These are phyloP conservation scores for Aureobasidium mangrovei DNA, from an alignment of 2,329 filamentous ascomycete species.

Conservation along the genomic window DNA sequence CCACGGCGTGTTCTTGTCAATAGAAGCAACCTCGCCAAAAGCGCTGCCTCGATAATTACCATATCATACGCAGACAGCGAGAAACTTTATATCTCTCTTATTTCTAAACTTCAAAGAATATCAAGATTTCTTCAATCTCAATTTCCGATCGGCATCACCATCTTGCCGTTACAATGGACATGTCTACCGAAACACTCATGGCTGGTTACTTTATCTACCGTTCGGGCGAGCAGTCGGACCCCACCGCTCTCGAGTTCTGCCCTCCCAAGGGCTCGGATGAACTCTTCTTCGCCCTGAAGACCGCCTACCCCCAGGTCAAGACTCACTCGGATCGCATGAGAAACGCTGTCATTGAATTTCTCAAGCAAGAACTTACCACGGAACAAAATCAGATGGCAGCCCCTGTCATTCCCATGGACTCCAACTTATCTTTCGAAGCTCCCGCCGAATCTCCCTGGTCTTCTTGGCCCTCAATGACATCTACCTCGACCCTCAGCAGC, in stretches of 20 bases:
- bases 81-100: neutral
- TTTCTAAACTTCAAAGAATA: neutral
- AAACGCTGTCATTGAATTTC: constrained; percentile 31
- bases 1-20: constrained; percentile 8
- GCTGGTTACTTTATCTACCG: constrained; percentile 29
- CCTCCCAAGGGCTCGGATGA: constrained; percentile 32
- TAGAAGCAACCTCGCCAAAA: constrained; percentile 5
- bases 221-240: constrained; percentile 27
- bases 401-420: constrained; percentile 15
- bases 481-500: constrained; percentile 26
- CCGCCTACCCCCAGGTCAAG: constrained; percentile 27
- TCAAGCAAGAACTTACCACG: constrained; percentile 27
- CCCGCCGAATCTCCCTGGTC: constrained; percentile 20
- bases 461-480: constrained; percentile 26
- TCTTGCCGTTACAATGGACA: neutral
- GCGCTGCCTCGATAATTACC: constrained; percentile 3
- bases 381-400: constrained; percentile 21
- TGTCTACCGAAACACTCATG: constrained; percentile 14
- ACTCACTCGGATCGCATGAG: constrained; percentile 33
- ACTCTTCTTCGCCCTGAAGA: constrained; percentile 30
- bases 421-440: constrained; percentile 8
- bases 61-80: constrained; percentile 6
- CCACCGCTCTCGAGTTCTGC: constrained; percentile 28
- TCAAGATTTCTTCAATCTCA: constrained; percentile 6
- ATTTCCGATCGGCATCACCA: neutral